phyloP scores from a whole-genome alignment of 1,139 yeast species.

The Blastobotrys arbuscula region DNA sequence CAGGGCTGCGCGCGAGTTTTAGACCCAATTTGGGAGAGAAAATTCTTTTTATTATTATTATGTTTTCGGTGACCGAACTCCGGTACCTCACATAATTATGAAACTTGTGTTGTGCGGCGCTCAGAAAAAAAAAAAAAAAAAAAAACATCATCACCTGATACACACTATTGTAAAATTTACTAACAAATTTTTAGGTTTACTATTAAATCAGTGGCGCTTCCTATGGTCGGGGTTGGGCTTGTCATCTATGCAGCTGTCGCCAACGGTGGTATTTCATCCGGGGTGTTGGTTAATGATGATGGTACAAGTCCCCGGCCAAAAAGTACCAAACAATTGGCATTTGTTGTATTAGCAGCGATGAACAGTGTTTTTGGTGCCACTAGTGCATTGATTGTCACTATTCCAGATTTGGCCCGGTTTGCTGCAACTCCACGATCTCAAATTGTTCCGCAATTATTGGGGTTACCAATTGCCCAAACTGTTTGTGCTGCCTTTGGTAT shows the following conservation, averaged over 20 bases:
- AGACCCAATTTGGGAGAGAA: too few relatives aligned
- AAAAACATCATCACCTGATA: too few relatives aligned
- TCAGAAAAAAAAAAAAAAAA: too few relatives aligned
- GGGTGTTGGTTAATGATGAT: conserved; percentile 12
- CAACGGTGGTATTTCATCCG: conserved; percentile 30
- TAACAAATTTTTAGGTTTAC: conserved; percentile 42
- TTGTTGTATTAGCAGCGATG: conserved; percentile 19
- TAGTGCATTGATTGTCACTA: conserved; percentile 35
- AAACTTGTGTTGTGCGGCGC: too few relatives aligned
- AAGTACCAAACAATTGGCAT: conserved; percentile 18
- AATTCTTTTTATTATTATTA: too few relatives aligned
- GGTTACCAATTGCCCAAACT: conserved; percentile 31
- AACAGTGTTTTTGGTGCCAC: conserved; percentile 32
- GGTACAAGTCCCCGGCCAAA: conserved; percentile 15
- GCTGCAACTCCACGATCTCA: conserved; percentile 30
- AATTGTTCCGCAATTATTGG: conserved; percentile 30
- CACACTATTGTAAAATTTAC: neutral
- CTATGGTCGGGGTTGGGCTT: conserved; percentile 55
- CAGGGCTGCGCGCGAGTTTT: too few relatives aligned
- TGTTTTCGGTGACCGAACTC: neutral
- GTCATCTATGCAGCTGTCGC: conserved; percentile 28
- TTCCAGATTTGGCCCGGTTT: conserved; percentile 35
- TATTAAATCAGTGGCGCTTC: conserved; percentile 60
- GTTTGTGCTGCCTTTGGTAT: conserved; percentile 30
- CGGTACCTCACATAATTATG: neutral